phyloP scores from a whole-genome alignment of 106 monocot genomes.

The Dioscorea zingiberensis region DNA sequence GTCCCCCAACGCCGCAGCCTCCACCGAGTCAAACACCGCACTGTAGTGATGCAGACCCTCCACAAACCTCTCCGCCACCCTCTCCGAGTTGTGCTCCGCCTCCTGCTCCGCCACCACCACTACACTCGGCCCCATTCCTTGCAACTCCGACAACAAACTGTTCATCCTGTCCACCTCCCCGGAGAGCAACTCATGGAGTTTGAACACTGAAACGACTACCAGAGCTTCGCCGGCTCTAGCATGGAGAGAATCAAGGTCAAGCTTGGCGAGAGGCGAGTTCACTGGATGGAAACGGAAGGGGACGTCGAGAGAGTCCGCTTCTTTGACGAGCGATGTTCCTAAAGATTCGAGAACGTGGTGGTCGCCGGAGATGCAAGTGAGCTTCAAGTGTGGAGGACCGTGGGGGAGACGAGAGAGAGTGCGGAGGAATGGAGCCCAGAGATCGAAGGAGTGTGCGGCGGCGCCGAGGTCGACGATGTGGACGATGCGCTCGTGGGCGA shows the following conservation, averaged over 20 bases:
- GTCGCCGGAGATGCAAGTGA: constrained; percentile 10
- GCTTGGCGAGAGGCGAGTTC: background rate
- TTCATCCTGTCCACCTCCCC: background rate
- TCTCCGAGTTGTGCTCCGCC: constrained; percentile 1
- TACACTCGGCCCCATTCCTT: constrained; percentile 1
- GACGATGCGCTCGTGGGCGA: constrained; percentile 2
- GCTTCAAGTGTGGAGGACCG: background rate
- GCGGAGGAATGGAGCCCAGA: background rate
- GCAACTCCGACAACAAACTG: background rate
- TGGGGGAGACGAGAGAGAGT: constrained; percentile 2
- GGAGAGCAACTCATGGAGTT: constrained; percentile 7
- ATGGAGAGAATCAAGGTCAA: background rate
- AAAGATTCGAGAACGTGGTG: background rate
- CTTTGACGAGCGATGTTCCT: background rate
- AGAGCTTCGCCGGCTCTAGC: background rate
- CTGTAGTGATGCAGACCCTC: constrained; percentile 3
- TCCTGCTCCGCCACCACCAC: constrained; percentile 20
- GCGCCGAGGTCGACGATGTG: constrained; percentile 5
- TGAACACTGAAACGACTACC: constrained; percentile 1
- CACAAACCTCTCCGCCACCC: constrained; percentile 6
- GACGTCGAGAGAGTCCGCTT: background rate
- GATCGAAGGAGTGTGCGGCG: background rate
- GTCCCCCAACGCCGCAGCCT: background rate
- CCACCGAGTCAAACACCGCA: constrained; percentile 8
- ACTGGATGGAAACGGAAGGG: constrained; percentile 2